Evolutionary conservation across 139 green algal species (phyloP).

Genomic region (Astrephomene gubernaculifera): DNA sequence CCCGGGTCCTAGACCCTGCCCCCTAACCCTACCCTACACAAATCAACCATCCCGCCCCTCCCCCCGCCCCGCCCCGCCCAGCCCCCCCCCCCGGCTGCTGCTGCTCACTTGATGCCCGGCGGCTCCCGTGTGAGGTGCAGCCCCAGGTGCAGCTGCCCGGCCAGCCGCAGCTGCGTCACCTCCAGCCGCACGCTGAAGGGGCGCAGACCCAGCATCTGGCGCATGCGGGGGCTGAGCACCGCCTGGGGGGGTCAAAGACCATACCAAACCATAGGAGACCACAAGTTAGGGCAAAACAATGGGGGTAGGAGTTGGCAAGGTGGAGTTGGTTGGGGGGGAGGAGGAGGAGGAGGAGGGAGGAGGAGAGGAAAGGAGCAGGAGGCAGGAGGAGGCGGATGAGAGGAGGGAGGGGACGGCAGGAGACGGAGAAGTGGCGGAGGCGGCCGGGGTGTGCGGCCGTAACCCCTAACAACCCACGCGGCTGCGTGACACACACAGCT

Average conservation of each 20-base stretch:
- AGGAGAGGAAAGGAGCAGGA: too few relatives aligned
- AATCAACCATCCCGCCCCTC: neutral
- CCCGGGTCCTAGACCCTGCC: neutral
- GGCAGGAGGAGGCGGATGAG: too few relatives aligned
- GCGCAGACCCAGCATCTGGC: slow-evolving; percentile 22
- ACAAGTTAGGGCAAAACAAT: too few relatives aligned
- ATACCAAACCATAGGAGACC: too few relatives aligned
- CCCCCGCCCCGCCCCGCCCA: neutral
- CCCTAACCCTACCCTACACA: neutral
- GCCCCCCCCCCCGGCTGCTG: neutral
- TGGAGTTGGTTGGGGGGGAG: neutral
- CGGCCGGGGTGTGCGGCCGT: too few relatives aligned
- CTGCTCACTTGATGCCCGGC: slow-evolving; percentile 43
- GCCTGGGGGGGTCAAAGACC: too few relatives aligned
- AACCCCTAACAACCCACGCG: too few relatives aligned
- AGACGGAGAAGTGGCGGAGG: too few relatives aligned
- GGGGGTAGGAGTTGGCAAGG: too few relatives aligned
- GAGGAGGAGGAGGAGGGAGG: too few relatives aligned
- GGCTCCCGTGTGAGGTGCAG: slow-evolving; percentile 49
- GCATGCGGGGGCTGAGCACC: slow-evolving; percentile 43
- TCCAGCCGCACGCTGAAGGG: slow-evolving; percentile 50
- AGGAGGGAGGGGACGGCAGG: too few relatives aligned
- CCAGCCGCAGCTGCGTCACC: slow-evolving; percentile 45
- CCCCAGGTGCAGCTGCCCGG: slow-evolving; percentile 49
- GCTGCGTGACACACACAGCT: too few relatives aligned